phyloP scores from a whole-genome alignment of 164 flowering plant species.

The Tetrastigma voinierianum region DNA sequence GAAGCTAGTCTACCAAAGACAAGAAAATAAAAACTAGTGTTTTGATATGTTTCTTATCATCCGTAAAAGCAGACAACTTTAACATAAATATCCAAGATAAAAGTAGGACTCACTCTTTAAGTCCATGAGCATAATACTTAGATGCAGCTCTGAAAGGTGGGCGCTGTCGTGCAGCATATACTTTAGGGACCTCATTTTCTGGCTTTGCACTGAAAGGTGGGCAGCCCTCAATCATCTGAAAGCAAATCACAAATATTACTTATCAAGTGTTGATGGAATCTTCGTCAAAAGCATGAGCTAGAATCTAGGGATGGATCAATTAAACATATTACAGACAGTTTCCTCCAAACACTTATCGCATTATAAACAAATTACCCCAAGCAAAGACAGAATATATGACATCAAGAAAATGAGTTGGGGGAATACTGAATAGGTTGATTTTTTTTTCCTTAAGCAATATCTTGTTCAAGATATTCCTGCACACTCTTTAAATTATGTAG shows the following conservation, averaged over 20 bases:
- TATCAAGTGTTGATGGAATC: conserved; percentile 6
- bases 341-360: too few relatives aligned
- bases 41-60: too few relatives aligned
- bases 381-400: too few relatives aligned
- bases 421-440: too few relatives aligned
- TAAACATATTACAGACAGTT: too few relatives aligned
- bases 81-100: neutral
- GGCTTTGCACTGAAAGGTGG: conserved; percentile 65
- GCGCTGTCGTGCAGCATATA: conserved; percentile 63
- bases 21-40: neutral
- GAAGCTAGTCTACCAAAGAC: neutral
- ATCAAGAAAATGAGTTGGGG: too few relatives aligned
- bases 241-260: conserved; percentile 13
- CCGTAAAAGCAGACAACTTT: too few relatives aligned
- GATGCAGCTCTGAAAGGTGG: conserved; percentile 83
- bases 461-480: too few relatives aligned
- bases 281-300: neutral
- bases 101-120: conserved; percentile 58
- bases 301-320: too few relatives aligned
- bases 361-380: too few relatives aligned
- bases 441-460: too few relatives aligned
- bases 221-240: conserved; percentile 92
- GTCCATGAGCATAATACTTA: conserved; percentile 78
- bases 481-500: too few relatives aligned
- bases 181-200: conserved; percentile 67